Percentiles rank a stretch among this genome's conserved stretches.
Evolutionary conservation across 2,329 filamentous ascomycete genomes (phyloP).

Genomic region (Trichoderma breve): DNA sequence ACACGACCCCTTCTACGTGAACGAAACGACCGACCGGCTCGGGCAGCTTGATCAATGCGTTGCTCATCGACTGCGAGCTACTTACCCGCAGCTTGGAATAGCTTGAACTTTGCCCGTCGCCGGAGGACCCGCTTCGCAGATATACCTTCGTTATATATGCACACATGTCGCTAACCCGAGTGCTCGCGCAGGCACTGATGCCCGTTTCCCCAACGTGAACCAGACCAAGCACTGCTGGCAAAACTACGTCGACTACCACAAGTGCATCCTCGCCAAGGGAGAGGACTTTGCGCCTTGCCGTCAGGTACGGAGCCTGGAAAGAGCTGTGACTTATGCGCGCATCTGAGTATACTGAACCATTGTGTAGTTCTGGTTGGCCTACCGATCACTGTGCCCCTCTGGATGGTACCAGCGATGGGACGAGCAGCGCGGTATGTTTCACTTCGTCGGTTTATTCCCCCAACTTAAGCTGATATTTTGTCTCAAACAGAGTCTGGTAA

Average conservation of each 20-base stretch:
- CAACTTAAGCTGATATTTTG: slow-evolving; percentile 21
- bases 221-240: slow-evolving; percentile 99
- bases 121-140: slow-evolving; percentile 4
- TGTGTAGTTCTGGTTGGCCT: slow-evolving; percentile 86
- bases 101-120: slow-evolving; percentile 1
- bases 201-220: slow-evolving; percentile 98
- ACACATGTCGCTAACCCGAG: slow-evolving; percentile 6
- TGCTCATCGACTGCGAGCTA: slow-evolving; percentile 4
- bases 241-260: slow-evolving; percentile 99
- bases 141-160: neutral
- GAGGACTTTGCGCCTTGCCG: slow-evolving; percentile 97
- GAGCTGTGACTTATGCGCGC: neutral
- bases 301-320: slow-evolving; percentile 64
- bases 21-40: slow-evolving; percentile 16
- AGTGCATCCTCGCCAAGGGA: slow-evolving; percentile 97
- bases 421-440: slow-evolving; percentile 81
- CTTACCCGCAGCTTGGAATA: slow-evolving; percentile 7
- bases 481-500: slow-evolving; percentile 58
- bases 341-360: slow-evolving; percentile 6
- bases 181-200: slow-evolving; percentile 76
- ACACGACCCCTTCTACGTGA: slow-evolving; percentile 23
- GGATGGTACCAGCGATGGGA: slow-evolving; percentile 95
- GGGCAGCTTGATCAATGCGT: slow-evolving; percentile 30
- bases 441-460: neutral
- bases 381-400: slow-evolving; percentile 95